phyloP scores from a whole-genome alignment of 495 filamentous ascomycete genomes.

The Talaromyces trachyspermus region DNA sequence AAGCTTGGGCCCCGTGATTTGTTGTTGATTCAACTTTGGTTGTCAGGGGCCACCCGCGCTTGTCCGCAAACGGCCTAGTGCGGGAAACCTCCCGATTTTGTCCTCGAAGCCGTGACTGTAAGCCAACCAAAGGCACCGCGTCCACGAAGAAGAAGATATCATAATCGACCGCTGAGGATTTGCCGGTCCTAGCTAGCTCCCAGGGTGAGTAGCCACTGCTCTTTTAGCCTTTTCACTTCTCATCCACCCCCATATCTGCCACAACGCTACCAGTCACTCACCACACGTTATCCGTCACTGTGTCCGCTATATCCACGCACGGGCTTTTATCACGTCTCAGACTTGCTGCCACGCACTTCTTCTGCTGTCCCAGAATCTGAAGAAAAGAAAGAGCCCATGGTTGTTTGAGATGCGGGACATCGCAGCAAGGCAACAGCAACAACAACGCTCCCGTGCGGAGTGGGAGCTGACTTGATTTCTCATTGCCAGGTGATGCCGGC shows the following conservation, averaged over 20 bases:
- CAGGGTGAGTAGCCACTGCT: neutral
- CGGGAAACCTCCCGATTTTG: neutral
- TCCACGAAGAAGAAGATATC: neutral
- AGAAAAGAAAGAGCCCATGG: no score
- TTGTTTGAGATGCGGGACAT: no score
- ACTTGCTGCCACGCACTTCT: constrained; percentile 4
- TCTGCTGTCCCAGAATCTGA: no score
- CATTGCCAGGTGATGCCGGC: neutral
- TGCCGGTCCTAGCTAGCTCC: neutral
- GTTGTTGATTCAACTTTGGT: neutral
- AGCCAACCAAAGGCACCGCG: neutral
- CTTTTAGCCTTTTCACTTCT: neutral
- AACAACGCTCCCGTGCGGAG: neutral
- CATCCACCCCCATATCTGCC: neutral
- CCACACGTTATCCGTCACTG: neutral
- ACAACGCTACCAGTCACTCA: neutral
- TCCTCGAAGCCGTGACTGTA: neutral
- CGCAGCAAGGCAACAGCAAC: no score
- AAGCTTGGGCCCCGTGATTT: constrained; percentile 3
- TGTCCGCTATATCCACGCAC: constrained; percentile 3
- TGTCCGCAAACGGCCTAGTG: neutral
- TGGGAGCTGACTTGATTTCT: neutral
- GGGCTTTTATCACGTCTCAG: neutral
- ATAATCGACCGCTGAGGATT: neutral
- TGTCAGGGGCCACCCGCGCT: neutral